These are phyloP conservation scores for Priceomyces medius DNA, from an alignment of 805 yeast species.

Conservation along the genomic window DNA sequence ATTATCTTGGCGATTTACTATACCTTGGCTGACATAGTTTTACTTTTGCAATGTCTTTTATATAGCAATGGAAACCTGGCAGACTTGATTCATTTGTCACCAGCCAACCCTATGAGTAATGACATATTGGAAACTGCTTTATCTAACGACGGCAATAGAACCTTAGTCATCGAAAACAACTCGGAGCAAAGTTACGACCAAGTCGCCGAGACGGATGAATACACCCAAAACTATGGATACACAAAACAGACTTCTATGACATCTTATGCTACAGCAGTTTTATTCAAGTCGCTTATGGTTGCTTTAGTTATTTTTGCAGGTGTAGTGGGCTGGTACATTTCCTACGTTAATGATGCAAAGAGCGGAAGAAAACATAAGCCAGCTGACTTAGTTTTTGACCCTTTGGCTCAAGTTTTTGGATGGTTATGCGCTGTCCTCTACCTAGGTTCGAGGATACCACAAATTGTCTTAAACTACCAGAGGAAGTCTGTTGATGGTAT, in stretches of 20 bases:
- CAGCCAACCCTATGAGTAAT: constrained; percentile 81
- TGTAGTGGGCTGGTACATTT: constrained; percentile 80
- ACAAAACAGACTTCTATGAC: constrained; percentile 8
- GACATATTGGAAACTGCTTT: constrained; percentile 63
- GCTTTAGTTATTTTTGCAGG: constrained; percentile 72
- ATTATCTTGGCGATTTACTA: constrained; percentile 87
- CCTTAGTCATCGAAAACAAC: constrained; percentile 9
- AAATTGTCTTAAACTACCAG: constrained; percentile 77
- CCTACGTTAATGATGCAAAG: constrained; percentile 48
- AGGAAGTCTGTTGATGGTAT: constrained; percentile 95
- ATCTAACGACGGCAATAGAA: constrained; percentile 35
- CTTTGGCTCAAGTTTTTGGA: constrained; percentile 85
- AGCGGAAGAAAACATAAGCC: constrained; percentile 31
- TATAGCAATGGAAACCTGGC: constrained; percentile 66
- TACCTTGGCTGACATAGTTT: constrained; percentile 83
- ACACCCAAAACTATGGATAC: background rate
- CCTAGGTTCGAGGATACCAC: constrained; percentile 90
- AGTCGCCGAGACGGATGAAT: constrained; percentile 23
- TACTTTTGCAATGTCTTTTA: constrained; percentile 77
- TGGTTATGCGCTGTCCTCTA: constrained; percentile 72
- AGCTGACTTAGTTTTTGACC: constrained; percentile 60
- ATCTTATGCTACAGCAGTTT: constrained; percentile 20
- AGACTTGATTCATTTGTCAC: constrained; percentile 79
- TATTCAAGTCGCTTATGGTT: constrained; percentile 52
- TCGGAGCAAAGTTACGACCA: constrained; percentile 15